Percentiles rank a stretch among this genome's conserved stretches.
These are phyloP conservation scores for Wickerhamiella infanticola DNA, from an alignment of 1,139 yeast species.

Conservation along the genomic window DNA sequence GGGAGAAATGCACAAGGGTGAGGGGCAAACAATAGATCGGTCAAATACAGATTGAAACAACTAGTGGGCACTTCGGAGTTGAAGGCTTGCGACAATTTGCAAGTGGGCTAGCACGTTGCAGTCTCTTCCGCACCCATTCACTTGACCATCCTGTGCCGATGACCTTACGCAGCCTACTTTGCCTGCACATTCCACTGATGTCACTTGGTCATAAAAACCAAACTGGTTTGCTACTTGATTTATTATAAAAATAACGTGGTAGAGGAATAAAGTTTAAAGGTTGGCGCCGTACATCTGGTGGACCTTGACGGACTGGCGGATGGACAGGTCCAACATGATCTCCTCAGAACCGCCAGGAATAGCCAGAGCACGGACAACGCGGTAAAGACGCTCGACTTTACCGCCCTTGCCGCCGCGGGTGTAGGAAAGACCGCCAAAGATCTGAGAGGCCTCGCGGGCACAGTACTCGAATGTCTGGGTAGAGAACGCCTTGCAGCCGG, in stretches of 20 bases:
- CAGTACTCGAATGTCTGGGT: slow-evolving; percentile 30
- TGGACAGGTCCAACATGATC: slow-evolving; percentile 30
- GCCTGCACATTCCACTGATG: too few species aligned
- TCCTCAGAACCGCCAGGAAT: slow-evolving; percentile 34
- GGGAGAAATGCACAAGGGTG: too few species aligned
- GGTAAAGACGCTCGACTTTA: slow-evolving; percentile 29
- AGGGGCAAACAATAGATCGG: neutral
- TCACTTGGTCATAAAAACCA: too few species aligned
- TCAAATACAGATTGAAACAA: too few species aligned
- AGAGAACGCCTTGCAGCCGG: slow-evolving; percentile 30
- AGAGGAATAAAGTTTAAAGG: slow-evolving; percentile 14
- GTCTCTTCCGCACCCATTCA: too few species aligned
- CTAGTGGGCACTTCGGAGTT: too few species aligned
- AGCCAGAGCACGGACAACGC: slow-evolving; percentile 31
- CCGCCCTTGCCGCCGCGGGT: slow-evolving; percentile 32
- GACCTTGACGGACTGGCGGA: slow-evolving; percentile 28
- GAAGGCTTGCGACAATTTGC: too few species aligned
- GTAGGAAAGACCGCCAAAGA: slow-evolving; percentile 32
- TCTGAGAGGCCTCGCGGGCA: slow-evolving; percentile 32
- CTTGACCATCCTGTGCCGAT: too few species aligned
- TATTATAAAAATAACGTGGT: neutral
- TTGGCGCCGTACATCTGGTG: slow-evolving; percentile 28
- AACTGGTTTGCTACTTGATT: too few species aligned
- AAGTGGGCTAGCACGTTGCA: too few species aligned
- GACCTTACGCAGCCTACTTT: too few species aligned